phyloP scores from a whole-genome alignment of 2,329 filamentous ascomycete species.

The Ceratocystis ficicola region DNA sequence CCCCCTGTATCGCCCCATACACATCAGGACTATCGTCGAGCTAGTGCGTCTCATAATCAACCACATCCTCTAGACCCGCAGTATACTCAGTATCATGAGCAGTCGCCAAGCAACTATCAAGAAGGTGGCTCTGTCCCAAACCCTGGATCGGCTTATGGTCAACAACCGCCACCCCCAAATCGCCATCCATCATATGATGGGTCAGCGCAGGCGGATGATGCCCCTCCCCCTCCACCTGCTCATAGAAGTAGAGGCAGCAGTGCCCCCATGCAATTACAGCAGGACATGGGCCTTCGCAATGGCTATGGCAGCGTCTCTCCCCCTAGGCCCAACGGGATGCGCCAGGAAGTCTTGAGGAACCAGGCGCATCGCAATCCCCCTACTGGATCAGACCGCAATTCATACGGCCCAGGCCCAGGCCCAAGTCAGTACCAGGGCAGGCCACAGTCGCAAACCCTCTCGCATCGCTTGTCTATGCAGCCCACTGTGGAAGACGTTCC shows the following conservation, averaged over 20 bases:
- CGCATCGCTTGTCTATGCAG: constrained; percentile 43
- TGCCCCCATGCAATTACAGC: neutral
- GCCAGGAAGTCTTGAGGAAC: constrained; percentile 45
- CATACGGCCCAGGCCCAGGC: neutral
- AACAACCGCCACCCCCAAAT: constrained; percentile 25
- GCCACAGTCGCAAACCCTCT: constrained; percentile 14
- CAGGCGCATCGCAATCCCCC: constrained; percentile 45
- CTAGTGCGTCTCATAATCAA: neutral
- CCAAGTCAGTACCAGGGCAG: neutral
- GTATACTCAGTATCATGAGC: neutral
- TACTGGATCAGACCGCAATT: constrained; percentile 31
- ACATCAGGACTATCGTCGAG: neutral
- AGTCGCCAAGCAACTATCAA: neutral
- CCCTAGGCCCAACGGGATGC: constrained; percentile 39
- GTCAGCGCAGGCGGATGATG: constrained; percentile 39
- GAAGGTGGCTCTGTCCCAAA: neutral
- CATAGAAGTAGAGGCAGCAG: constrained; percentile 33
- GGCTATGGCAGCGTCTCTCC: constrained; percentile 32
- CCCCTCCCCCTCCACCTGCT: constrained; percentile 43
- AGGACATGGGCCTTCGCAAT: constrained; percentile 17
- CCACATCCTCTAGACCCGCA: neutral
- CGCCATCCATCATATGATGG: constrained; percentile 41
- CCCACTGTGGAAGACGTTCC: constrained; percentile 53
- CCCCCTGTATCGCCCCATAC: neutral
- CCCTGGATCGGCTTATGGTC: neutral